Conservation (phyloP, 2,329 filamentous ascomycete genomes). For the Epichloe typhina region DNA sequence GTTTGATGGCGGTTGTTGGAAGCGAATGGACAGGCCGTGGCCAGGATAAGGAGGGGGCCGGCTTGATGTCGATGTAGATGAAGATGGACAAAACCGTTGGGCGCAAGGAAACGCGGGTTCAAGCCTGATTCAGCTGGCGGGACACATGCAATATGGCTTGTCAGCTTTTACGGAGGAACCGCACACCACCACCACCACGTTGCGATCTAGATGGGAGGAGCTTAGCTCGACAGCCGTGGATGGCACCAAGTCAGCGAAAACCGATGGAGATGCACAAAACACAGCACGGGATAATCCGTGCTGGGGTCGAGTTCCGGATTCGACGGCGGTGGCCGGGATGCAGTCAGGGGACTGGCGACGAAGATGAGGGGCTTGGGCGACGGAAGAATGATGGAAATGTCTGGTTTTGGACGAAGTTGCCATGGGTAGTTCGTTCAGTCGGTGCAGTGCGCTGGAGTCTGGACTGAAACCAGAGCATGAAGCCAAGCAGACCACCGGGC, state of each 20-base stretch:
- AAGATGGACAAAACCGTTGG: slow-evolving; percentile 7
- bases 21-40: slow-evolving; percentile 2
- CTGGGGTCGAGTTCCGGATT: not conserved
- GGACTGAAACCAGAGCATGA: not conserved
- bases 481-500: not conserved
- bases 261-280: not conserved
- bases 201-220: not conserved
- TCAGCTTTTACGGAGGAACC: not conserved
- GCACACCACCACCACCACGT: not conserved
- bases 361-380: slow-evolving; percentile 1
- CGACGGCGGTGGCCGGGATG: slow-evolving; percentile 1
- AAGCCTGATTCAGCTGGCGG: not conserved
- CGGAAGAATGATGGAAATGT: not conserved
- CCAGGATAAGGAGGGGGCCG: slow-evolving; percentile 3
- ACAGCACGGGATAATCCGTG: not conserved
- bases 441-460: not conserved
- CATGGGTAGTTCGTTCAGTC: not conserved
- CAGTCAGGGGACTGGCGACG: not conserved
- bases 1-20: slow-evolving; percentile 5
- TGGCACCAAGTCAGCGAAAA: not conserved
- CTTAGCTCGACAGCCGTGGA: not conserved
- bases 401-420: not conserved
- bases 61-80: not conserved
- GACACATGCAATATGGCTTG: slow-evolving; percentile 6
- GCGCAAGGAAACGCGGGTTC: slow-evolving; percentile 3